These are phyloP conservation scores for Triticum urartu DNA, from an alignment of 176 grass and related monocot species.

Conservation along the genomic window DNA sequence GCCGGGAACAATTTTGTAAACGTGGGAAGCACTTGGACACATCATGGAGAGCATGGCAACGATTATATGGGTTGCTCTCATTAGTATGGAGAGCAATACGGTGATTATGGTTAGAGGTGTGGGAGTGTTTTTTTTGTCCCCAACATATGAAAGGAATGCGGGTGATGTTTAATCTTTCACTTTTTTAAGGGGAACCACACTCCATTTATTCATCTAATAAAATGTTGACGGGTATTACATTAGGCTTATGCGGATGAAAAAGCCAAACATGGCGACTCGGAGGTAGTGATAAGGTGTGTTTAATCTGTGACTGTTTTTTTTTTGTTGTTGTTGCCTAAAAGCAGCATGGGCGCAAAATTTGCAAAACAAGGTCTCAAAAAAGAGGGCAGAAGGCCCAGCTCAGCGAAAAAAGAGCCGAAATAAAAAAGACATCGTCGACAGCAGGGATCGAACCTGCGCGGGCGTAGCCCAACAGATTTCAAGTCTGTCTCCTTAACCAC, in stretches of 20 bases:
- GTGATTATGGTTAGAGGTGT: not conserved
- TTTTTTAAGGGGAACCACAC: too few relatives aligned
- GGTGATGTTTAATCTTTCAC: not conserved
- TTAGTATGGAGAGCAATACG: too few relatives aligned
- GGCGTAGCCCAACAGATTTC: slow-evolving; percentile 98
- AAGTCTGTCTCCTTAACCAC: slow-evolving; percentile 99
- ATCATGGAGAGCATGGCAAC: too few relatives aligned
- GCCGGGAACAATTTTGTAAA: not conserved
- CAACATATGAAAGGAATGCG: not conserved
- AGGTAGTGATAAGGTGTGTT: too few relatives aligned
- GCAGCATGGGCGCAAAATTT: too few relatives aligned
- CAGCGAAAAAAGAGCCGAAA: rapidly evolving
- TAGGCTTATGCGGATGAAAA: too few relatives aligned
- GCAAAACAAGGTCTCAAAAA: not conserved
- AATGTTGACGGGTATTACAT: too few relatives aligned
- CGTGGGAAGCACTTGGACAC: too few relatives aligned
- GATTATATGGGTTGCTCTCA: not conserved
- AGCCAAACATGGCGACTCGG: too few relatives aligned
- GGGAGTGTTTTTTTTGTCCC: not conserved
- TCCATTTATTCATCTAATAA: too few relatives aligned
- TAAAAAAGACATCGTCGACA: slow-evolving; percentile 6
- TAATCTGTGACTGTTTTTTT: too few relatives aligned
- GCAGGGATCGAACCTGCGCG: slow-evolving; percentile 89
- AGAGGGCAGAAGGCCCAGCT: not conserved
- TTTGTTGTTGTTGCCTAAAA: too few relatives aligned